Evolutionary conservation across 2,329 filamentous ascomycete species (phyloP).

Genomic region (Colletotrichum tabaci): DNA sequence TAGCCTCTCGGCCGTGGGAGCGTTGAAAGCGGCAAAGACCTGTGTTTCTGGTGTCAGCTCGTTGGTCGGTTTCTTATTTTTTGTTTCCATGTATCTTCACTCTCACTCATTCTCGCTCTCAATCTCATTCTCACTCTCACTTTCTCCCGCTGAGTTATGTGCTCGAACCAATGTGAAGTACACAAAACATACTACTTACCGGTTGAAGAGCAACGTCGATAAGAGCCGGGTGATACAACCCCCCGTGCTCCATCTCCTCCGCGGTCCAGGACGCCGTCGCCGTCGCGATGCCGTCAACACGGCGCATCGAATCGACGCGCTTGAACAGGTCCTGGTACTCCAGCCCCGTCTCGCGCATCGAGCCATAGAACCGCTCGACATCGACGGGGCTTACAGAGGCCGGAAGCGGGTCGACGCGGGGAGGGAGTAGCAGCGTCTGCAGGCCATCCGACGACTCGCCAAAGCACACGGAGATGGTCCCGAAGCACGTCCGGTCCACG

Average conservation of each 20-base stretch:
- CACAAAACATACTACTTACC: neutral
- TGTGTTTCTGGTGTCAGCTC: neutral
- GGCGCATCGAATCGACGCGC: conserved; percentile 12
- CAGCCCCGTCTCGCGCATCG: neutral
- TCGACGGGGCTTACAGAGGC: neutral
- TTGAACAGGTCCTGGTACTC: conserved; percentile 13
- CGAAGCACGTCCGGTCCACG: conserved; percentile 1
- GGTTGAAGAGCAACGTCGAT: conserved; percentile 29
- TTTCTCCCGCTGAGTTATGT: no score
- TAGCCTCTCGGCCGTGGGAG: neutral
- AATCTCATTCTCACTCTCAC: no score
- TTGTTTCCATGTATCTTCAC: no score
- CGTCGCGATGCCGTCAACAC: conserved; percentile 14
- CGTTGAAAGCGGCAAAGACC: conserved; percentile 20
- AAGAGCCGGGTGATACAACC: conserved; percentile 11
- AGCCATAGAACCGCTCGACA: conserved; percentile 7
- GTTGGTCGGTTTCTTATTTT: no score
- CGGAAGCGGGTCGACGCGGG: neutral
- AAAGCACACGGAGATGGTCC: neutral
- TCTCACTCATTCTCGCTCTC: no score
- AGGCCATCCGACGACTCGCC: neutral
- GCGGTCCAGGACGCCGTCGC: conserved; percentile 21
- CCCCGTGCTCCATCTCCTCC: conserved; percentile 5
- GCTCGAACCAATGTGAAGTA: no score
- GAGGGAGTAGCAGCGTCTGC: neutral